phyloP scores from a whole-genome alignment of 306 rosid genomes.

The Lathyrus oleraceus region DNA sequence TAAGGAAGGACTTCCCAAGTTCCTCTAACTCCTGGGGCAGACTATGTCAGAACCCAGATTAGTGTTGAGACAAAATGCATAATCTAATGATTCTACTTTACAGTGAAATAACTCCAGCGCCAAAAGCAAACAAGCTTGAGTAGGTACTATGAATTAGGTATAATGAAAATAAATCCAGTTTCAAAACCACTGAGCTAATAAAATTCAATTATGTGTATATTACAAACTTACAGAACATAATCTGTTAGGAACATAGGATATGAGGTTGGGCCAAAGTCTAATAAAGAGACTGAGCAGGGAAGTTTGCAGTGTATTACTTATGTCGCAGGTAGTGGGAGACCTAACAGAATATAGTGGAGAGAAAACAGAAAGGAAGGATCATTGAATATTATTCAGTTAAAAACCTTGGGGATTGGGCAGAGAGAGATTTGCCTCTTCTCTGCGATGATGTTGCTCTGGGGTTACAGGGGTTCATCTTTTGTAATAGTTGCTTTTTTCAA shows the following conservation, averaged over 20 bases:
- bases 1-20: background rate
- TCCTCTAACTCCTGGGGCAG: background rate
- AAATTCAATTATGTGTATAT: slow-evolving; percentile 2
- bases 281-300: background rate
- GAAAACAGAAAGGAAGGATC: background rate
- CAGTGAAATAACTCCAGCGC: slow-evolving; percentile 13
- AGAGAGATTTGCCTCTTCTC: background rate
- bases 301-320: background rate
- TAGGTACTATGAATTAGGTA: slow-evolving; percentile 12
- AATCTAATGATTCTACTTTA: slow-evolving; percentile 21
- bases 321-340: too few species aligned
- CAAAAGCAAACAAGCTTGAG: slow-evolving; percentile 26
- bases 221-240: slow-evolving; percentile 23
- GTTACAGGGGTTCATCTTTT: background rate
- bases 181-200: slow-evolving; percentile 29
- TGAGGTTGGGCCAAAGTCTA: background rate
- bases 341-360: background rate
- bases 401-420: background rate
- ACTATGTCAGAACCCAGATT: slow-evolving; percentile 21
- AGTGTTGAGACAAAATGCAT: slow-evolving; percentile 8
- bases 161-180: slow-evolving; percentile 13
- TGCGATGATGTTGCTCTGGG: background rate
- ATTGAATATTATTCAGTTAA: background rate
- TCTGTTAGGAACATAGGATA: background rate
- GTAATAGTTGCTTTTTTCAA: background rate